These are phyloP conservation scores for Toxicodendron radicans DNA, from an alignment of 345 rosid genomes.

Conservation along the genomic window DNA sequence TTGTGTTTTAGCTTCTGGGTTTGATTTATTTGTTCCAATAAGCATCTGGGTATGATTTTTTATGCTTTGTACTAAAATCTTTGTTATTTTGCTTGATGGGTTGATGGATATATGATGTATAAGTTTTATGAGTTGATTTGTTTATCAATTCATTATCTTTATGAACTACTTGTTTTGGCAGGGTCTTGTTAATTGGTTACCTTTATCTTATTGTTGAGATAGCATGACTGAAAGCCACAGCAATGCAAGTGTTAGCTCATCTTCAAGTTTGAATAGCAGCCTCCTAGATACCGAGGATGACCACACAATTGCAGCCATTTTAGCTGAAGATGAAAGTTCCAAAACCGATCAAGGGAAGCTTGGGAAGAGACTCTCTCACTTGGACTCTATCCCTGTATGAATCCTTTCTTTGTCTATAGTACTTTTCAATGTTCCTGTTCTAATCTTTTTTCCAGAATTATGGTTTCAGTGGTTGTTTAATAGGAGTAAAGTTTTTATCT, in stretches of 20 bases:
- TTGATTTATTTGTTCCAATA: background rate
- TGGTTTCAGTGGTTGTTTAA: background rate
- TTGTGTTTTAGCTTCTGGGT: background rate
- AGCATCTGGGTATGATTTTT: background rate
- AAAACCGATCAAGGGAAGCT: slow-evolving; percentile 43
- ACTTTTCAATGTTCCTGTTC: background rate
- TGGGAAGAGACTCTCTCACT: slow-evolving; percentile 81
- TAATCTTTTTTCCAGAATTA: background rate
- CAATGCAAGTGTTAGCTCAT: slow-evolving; percentile 76
- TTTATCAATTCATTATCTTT: background rate
- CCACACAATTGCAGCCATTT: slow-evolving; percentile 69
- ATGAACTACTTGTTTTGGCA: background rate
- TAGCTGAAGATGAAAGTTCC: slow-evolving; percentile 64
- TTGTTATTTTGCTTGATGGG: no score
- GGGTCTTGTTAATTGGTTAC: background rate
- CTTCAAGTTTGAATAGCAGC: slow-evolving; percentile 79
- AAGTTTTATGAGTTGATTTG: background rate
- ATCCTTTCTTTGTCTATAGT: background rate
- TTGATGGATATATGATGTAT: background rate
- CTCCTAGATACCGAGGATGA: slow-evolving; percentile 81
- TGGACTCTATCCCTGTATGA: slow-evolving; percentile 84
- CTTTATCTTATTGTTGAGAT: slow-evolving; percentile 7
- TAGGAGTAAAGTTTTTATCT: background rate
- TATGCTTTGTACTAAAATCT: no score
- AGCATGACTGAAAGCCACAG: slow-evolving; percentile 52